phyloP scores from a whole-genome alignment of 2,329 filamentous ascomycete species.

The Sporothrix luriei region DNA sequence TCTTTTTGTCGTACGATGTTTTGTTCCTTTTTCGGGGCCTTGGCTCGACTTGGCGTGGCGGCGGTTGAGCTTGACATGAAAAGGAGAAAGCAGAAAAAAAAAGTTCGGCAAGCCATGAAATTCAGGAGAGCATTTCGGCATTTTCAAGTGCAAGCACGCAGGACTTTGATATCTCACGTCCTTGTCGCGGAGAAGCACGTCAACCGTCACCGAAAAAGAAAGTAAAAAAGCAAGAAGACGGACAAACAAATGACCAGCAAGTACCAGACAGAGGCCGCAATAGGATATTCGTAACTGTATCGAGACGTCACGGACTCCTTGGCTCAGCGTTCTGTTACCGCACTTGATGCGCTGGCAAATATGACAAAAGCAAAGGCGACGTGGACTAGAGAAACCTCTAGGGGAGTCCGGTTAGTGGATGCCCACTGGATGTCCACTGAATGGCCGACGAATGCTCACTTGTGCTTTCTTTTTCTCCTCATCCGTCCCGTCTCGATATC shows the following conservation, averaged over 20 bases:
- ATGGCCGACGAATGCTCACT: neutral
- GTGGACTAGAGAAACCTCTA: neutral
- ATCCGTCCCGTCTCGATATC: neutral
- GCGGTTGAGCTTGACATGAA: no score
- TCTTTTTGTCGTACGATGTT: constrained; percentile 14
- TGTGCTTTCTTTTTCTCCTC: neutral
- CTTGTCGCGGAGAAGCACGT: no score
- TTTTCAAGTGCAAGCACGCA: neutral
- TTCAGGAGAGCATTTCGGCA: neutral
- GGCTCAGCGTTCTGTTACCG: neutral
- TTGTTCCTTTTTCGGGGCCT: neutral
- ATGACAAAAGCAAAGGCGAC: neutral
- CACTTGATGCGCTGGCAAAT: neutral
- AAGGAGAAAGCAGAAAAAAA: neutral
- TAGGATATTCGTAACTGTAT: neutral
- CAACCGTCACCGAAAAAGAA: neutral
- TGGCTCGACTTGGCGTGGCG: neutral
- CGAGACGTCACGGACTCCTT: neutral
- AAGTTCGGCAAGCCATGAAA: neutral
- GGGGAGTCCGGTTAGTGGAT: neutral
- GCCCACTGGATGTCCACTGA: neutral
- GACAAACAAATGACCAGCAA: neutral
- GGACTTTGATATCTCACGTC: neutral
- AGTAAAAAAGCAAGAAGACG: neutral
- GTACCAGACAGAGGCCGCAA: neutral